Percentiles rank a stretch among this genome's conserved stretches.
These are phyloP conservation scores for Ceriops decandra DNA, from an alignment of 345 rosid species.

Conservation along the genomic window DNA sequence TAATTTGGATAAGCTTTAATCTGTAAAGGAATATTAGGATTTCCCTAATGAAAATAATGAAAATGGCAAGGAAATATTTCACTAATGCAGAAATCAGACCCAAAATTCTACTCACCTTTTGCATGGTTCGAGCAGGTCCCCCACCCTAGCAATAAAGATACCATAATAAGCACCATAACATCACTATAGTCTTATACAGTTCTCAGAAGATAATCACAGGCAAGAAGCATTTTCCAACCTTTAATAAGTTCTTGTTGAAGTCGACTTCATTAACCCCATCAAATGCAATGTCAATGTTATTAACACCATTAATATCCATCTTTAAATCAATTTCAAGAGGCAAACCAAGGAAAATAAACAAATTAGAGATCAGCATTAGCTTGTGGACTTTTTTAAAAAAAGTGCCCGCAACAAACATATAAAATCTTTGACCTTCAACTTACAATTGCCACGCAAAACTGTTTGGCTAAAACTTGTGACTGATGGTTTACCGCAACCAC, in stretches of 20 bases:
- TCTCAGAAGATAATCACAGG: not conserved
- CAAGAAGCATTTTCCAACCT: not conserved
- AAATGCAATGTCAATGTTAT: slow-evolving; percentile 6
- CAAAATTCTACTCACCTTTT: not conserved
- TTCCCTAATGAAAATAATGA: not conserved
- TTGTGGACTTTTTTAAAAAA: not conserved
- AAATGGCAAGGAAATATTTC: not conserved
- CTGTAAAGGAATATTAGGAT: too few species aligned
- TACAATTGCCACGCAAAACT: not conserved
- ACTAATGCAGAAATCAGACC: not conserved
- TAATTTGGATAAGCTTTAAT: too few species aligned
- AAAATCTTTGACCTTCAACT: not conserved
- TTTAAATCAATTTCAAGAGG: not conserved
- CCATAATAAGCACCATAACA: not conserved
- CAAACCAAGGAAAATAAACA: too few species aligned
- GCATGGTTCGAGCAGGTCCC: not conserved
- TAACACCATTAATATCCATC: slow-evolving; percentile 1
- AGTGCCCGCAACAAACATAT: not conserved
- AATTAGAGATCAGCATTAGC: too few species aligned
- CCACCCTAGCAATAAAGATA: not conserved
- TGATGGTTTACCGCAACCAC: not conserved
- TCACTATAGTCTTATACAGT: not conserved
- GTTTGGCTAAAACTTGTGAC: not conserved
- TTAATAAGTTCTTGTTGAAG: not conserved
- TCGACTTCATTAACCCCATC: slow-evolving; percentile 4